Evolutionary conservation across 768 basidiomycete genomes (phyloP).

Genomic region (Boletus reticuloceps): DNA sequence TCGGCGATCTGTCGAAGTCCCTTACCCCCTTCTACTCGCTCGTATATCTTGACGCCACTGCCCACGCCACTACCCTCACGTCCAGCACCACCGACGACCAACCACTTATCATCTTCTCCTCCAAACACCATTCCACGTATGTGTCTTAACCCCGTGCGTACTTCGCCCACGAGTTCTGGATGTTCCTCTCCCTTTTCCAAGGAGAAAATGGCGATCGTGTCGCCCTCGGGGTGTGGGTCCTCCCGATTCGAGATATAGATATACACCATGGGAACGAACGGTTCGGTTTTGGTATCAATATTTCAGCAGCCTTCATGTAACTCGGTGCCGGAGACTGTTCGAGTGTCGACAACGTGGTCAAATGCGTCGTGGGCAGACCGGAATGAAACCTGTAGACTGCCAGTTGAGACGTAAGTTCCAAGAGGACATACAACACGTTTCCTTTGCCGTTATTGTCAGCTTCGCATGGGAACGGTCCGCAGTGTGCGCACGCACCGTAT

Average conservation of each 20-base stretch:
- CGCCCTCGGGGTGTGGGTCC: slow-evolving; percentile 65
- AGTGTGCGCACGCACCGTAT: slow-evolving; percentile 44
- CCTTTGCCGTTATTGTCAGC: slow-evolving; percentile 37
- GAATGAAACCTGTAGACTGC: slow-evolving; percentile 53
- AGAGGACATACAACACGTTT: slow-evolving; percentile 59
- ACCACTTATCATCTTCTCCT: slow-evolving; percentile 57
- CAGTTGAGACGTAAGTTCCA: slow-evolving; percentile 62
- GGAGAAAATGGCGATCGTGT: slow-evolving; percentile 69
- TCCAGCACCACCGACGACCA: slow-evolving; percentile 59
- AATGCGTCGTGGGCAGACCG: slow-evolving; percentile 35
- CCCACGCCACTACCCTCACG: slow-evolving; percentile 51
- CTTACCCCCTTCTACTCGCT: slow-evolving; percentile 59
- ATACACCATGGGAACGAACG: slow-evolving; percentile 51
- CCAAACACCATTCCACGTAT: slow-evolving; percentile 68
- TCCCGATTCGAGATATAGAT: slow-evolving; percentile 77
- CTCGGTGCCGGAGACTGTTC: slow-evolving; percentile 42
- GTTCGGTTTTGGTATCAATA: slow-evolving; percentile 58
- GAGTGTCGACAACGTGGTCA: slow-evolving; percentile 47
- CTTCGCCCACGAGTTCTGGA: slow-evolving; percentile 55
- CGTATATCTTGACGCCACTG: slow-evolving; percentile 69
- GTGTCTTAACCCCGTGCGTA: slow-evolving; percentile 68
- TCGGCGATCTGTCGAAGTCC: slow-evolving; percentile 51
- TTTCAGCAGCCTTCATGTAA: slow-evolving; percentile 65
- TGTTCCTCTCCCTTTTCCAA: slow-evolving; percentile 41
- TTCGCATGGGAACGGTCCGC: not conserved